Percentiles rank a stretch among this genome's conserved stretches.
phyloP scores from a whole-genome alignment of 2,329 filamentous ascomycete species.

The Penicillium oxalicum region DNA sequence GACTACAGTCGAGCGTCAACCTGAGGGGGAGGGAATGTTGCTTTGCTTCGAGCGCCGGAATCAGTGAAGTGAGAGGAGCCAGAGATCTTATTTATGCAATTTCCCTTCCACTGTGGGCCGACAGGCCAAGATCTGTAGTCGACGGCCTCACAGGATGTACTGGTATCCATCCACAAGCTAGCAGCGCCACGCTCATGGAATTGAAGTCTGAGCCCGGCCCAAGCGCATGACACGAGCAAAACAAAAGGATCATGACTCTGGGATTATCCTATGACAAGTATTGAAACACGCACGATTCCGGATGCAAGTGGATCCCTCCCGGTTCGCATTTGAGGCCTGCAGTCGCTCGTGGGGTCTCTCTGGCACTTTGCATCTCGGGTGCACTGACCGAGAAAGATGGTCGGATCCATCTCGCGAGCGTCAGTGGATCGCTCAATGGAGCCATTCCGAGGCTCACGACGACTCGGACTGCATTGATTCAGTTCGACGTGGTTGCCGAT shows the following conservation, averaged over 20 bases:
- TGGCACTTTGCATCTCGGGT: slow-evolving; percentile 4
- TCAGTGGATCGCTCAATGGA: background rate
- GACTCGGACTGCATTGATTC: background rate
- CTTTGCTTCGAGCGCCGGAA: background rate
- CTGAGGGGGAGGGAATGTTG: background rate
- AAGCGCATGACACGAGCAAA: slow-evolving; percentile 4
- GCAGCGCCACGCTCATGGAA: background rate
- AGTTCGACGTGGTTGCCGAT: background rate
- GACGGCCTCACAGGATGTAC: background rate
- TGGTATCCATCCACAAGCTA: background rate
- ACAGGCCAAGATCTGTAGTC: background rate
- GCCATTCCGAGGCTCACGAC: background rate
- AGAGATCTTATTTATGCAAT: slow-evolving; percentile 2
- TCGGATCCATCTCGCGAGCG: background rate
- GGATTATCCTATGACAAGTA: slow-evolving; percentile 9
- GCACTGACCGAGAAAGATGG: slow-evolving; percentile 6
- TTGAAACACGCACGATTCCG: slow-evolving; percentile 7
- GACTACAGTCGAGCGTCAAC: background rate
- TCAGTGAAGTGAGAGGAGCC: background rate
- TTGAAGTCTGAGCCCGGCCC: background rate
- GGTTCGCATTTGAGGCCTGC: too few relatives aligned
- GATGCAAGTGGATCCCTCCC: slow-evolving; percentile 5
- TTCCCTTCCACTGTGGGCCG: background rate
- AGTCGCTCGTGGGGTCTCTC: too few relatives aligned
- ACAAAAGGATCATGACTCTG: background rate